Conservation (phyloP, 345 rosid species). For the Populus deltoides region DNA sequence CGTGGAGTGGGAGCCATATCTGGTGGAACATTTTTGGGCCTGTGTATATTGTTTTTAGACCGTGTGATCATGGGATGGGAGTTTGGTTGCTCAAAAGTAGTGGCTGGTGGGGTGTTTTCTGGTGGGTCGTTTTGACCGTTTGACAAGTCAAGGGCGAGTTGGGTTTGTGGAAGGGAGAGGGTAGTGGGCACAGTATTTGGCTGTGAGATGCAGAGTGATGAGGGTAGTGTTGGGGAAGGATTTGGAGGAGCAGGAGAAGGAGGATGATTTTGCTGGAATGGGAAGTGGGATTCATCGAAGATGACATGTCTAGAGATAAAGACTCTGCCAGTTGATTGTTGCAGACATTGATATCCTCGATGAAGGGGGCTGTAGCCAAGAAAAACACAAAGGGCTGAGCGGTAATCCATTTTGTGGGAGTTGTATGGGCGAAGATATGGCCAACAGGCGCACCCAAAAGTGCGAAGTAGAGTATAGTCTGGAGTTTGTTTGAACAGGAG, state of each 20-base stretch:
- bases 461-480: background rate
- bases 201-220: too few relatives aligned
- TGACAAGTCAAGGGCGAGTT: too few relatives aligned
- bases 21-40: too few relatives aligned
- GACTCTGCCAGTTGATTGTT: background rate
- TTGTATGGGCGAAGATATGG: background rate
- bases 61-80: too few relatives aligned
- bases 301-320: background rate
- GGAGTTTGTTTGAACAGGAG: background rate
- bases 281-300: background rate
- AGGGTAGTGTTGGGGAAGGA: too few relatives aligned
- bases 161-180: too few relatives aligned
- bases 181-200: too few relatives aligned
- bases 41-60: too few relatives aligned
- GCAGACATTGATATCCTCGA: background rate
- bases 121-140: too few relatives aligned
- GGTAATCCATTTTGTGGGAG: background rate
- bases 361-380: background rate
- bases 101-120: accelerated
- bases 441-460: background rate
- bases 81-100: too few relatives aligned
- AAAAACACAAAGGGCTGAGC: background rate
- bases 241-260: too few relatives aligned
- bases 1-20: too few relatives aligned
- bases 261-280: background rate